Evolutionary conservation across 1,284 basidiomycete species (phyloP).

Genomic region (Marasmius oreades): DNA sequence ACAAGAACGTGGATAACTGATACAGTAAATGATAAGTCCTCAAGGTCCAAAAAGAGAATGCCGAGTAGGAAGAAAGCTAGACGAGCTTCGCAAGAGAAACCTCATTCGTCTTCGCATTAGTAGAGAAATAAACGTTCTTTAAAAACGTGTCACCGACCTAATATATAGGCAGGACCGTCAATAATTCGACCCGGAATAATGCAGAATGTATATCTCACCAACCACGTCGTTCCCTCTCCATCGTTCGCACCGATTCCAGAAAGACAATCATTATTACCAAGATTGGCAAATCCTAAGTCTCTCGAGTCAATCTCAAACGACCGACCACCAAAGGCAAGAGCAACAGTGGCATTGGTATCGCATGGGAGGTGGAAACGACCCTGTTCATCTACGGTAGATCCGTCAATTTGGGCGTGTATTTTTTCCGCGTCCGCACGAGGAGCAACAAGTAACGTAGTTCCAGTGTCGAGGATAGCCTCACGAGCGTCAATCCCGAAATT

Average conservation of each 20-base stretch:
- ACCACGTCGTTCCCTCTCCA: conserved; percentile 53
- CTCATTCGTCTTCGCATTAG: conserved; percentile 5
- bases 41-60: background rate
- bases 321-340: conserved; percentile 56
- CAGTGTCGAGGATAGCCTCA: conserved; percentile 60
- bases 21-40: too few species aligned
- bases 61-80: background rate
- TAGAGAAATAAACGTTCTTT: conserved; percentile 13
- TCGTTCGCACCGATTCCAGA: conserved; percentile 55
- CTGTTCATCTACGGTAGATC: conserved; percentile 43
- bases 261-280: conserved; percentile 56
- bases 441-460: conserved; percentile 51
- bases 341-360: conserved; percentile 49
- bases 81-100: conserved; percentile 7
- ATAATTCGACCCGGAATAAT: background rate
- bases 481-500: conserved; percentile 40
- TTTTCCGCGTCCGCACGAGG: conserved; percentile 46
- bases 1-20: too few species aligned
- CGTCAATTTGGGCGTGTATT: conserved; percentile 42
- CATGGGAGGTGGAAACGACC: conserved; percentile 65
- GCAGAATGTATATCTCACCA: conserved; percentile 31
- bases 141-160: conserved; percentile 9
- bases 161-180: background rate
- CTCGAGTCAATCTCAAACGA: conserved; percentile 49
- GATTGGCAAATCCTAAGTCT: conserved; percentile 58